These are phyloP conservation scores for Bipolaris victoriae DNA, from an alignment of 2,329 filamentous ascomycete species.

Conservation along the genomic window DNA sequence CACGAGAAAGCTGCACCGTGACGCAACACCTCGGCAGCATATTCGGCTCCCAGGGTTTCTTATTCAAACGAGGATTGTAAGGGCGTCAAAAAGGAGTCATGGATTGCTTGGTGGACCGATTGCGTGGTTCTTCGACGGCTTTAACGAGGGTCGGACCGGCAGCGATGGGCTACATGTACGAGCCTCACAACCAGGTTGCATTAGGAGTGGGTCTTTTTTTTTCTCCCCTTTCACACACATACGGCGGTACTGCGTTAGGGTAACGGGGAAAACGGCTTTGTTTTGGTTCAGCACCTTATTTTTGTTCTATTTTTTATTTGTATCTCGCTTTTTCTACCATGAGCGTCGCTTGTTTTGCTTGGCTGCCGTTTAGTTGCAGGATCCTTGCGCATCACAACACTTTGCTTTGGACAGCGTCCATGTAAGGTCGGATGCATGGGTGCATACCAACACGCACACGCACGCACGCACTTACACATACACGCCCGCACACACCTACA, in stretches of 20 bases:
- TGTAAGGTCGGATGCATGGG: conserved; percentile 9
- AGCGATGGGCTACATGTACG: conserved; percentile 17
- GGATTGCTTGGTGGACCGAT: conserved; percentile 9
- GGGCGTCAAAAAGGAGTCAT: conserved; percentile 21
- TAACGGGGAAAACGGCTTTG: conserved; percentile 16
- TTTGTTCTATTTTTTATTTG: neutral
- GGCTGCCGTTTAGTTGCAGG: neutral
- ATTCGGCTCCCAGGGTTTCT: conserved; percentile 6
- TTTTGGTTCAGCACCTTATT: conserved; percentile 4
- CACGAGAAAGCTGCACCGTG: conserved; percentile 10
- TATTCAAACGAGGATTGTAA: conserved; percentile 11
- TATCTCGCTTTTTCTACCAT: neutral
- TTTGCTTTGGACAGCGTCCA: conserved; percentile 16
- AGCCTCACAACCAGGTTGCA: conserved; percentile 22
- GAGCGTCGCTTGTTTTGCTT: neutral
- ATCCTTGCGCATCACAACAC: conserved; percentile 10
- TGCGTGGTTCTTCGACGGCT: conserved; percentile 5
- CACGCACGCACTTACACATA: neutral
- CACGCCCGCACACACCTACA: neutral
- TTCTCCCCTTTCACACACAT: conserved; percentile 19
- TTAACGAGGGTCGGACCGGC: conserved; percentile 12
- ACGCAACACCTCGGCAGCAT: conserved; percentile 5
- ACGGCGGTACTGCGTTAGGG: conserved; percentile 19
- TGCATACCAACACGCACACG: neutral
- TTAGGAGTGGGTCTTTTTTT: conserved; percentile 19